Base-by-base conservation (phyloP, 108 stramenopile genomes). In the Cyclotella choctawhatcheeana region DNA sequence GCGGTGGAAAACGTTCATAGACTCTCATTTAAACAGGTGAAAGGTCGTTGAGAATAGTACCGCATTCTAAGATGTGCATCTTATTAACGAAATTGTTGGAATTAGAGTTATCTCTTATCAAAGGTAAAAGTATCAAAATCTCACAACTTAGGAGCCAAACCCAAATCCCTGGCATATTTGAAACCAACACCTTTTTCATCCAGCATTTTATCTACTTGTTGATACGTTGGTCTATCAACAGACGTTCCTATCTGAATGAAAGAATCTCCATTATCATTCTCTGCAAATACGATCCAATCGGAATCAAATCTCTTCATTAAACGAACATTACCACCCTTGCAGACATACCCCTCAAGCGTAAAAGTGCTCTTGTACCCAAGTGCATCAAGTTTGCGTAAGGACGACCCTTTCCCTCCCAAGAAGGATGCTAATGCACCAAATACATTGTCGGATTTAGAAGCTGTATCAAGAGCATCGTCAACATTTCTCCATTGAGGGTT, bases 401-500 rank as follows among this genome's bases (percentile, higher is more conserved):
- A 82, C 12, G 66, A 75, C 1, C 93, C 95, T 67, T 96, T 96
- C 25, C 95, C 95, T 21, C 95, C 95, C 58, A 96, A 69, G 79
- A 96, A 93, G 59, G 82, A 84, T 17, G 92, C 92, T 40, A 96
- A 74, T 25, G 64, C 67, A 26, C 91, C 91, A 18, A 93, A 77
- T 5, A 89, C 47, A 21, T 86, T 80, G 21, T 77, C 85, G 12
- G 64, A 68, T 56, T 77, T 78, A 21, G 88, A 88, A 16, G 87
- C 89, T 24, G 82, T 54, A 51, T 96, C 95, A 10, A 96, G 73
- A 10, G 91, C 93, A 73, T 96, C 95, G 63, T 96, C 95, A 2
- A 87, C 85, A 65, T 88, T 85, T 35, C 93, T 67, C 93, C 93
- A 96, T 63, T 96, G 95, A 3, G 95, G 95, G 78, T 96, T 96